Evolutionary conservation across 2,329 filamentous ascomycete species (phyloP).

Genomic region (Talaromyces sp.): DNA sequence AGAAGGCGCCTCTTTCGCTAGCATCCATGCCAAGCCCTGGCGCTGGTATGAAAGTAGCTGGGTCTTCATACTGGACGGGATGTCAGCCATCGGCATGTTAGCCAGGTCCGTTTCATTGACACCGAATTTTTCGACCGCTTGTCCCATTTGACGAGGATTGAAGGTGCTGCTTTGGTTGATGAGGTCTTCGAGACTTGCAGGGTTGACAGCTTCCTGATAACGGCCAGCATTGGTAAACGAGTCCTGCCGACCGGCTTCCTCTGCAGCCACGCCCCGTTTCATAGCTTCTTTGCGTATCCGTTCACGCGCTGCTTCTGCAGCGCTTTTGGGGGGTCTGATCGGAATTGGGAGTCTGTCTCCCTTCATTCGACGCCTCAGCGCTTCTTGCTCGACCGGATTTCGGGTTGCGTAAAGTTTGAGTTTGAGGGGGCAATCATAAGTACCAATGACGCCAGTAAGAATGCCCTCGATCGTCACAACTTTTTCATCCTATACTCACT

Average conservation of each 20-base stretch:
- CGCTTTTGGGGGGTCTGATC: not conserved
- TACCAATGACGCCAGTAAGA: conserved; percentile 61
- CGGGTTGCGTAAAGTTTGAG: conserved; percentile 66
- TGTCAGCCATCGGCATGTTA: conserved; percentile 65
- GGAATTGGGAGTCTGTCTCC: conserved; percentile 57
- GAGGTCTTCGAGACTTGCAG: conserved; percentile 56
- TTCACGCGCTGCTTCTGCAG: conserved; percentile 37
- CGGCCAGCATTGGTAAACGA: conserved; percentile 33
- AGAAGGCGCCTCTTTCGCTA: conserved; percentile 65
- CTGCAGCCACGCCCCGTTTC: conserved; percentile 24
- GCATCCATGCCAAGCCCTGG: conserved; percentile 77
- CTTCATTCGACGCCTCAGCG: conserved; percentile 60
- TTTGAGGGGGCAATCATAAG: conserved; percentile 67
- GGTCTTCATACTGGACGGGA: conserved; percentile 61
- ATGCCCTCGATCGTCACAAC: conserved; percentile 63
- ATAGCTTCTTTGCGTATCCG: conserved; percentile 41
- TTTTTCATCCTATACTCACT: conserved; percentile 45
- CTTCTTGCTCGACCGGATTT: conserved; percentile 47
- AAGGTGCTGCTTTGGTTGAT: conserved; percentile 62
- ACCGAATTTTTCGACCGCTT: conserved; percentile 65
- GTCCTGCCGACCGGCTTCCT: not conserved
- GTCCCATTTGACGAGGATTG: conserved; percentile 59
- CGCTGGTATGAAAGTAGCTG: conserved; percentile 72
- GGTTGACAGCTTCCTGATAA: conserved; percentile 20
- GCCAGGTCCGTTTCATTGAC: conserved; percentile 65